Evolutionary conservation across 2,329 filamentous ascomycete species (phyloP), one percentile per base, ranked within the genome.

Genomic region (Torrubiella hemipterigena): DNA sequence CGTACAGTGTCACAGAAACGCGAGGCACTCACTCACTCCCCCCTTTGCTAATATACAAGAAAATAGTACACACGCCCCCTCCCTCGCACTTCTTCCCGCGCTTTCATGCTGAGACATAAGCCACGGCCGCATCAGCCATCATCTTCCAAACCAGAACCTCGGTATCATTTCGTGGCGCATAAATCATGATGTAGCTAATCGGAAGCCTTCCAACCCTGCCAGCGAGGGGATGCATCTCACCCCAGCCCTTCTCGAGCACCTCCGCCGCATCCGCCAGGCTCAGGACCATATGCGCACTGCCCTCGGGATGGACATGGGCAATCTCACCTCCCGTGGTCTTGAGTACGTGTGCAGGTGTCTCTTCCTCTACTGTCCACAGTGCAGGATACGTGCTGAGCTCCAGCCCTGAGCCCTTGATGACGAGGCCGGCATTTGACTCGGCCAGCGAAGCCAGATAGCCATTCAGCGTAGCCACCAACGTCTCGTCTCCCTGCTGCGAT

Each of bases 111-210:
- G 37, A 33, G n/a, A 27, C 40, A 28, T 39, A 41, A 6, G 35
- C 31, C 11, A 39, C 15, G 5, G 35, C 25, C 3, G 39, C 39
- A 14, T 27, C 20, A 7, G 36, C 33, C 5, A 41, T 25, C 50
- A 52, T 54, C 5, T 33, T 29, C 39, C 39, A 41, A 7, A 52
- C 40, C 17, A 38, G 43, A 17, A 54, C 45, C 41, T 63, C 59
- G 1, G 17, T 44, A 13, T 47, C 48, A 14, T 56, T 44, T 17
- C 59, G 40, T 24, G 58, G 59, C 26, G 58, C 57, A 17, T 63
- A 63, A 1, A 63, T 25, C 27, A 63, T 29, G 18, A 62, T 44
- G 32, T 58, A 63, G 0, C 47, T 47, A 42, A 48, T 50, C 1
- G 58, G 55, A 25, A 56, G 5, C 14, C 22, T 11, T 6, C 22